A percentile compares a stretch with the other conserved stretches of the same genome.
phyloP scores from a whole-genome alignment of 2,329 filamentous ascomycete species.

The Arthrobotrys pseudoclavata region DNA sequence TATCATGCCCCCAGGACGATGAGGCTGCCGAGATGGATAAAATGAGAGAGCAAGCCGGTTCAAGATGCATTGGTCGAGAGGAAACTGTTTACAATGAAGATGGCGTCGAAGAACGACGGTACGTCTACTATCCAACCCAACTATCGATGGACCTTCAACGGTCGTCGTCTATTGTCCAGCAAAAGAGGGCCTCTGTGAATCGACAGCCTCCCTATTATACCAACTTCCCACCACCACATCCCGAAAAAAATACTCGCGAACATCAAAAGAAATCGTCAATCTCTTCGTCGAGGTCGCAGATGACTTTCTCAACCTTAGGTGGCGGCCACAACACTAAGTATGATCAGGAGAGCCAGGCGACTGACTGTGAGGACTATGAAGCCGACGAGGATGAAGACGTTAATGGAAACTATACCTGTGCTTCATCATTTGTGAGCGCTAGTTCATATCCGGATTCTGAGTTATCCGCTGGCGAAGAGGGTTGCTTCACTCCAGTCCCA shows the following conservation, averaged over 20 bases:
- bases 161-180: slow-evolving; percentile 1
- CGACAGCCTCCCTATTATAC: slow-evolving; percentile 22
- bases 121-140: slow-evolving; percentile 23
- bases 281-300: slow-evolving; percentile 42
- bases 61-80: slow-evolving; percentile 32
- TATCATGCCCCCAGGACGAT: not conserved
- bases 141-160: slow-evolving; percentile 21
- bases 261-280: slow-evolving; percentile 53
- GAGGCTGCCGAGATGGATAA: not conserved
- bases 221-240: slow-evolving; percentile 32
- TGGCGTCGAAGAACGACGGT: slow-evolving; percentile 46
- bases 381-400: slow-evolving; percentile 29
- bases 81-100: slow-evolving; percentile 36
- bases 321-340: not conserved
- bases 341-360: slow-evolving; percentile 35
- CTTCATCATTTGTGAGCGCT: slow-evolving; percentile 40
- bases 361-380: slow-evolving; percentile 51
- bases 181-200: not conserved
- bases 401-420: slow-evolving; percentile 30
- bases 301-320: slow-evolving; percentile 44
- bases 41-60: slow-evolving; percentile 4
- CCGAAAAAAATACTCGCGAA: not conserved
- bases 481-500: slow-evolving; percentile 23
- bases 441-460: slow-evolving; percentile 34
- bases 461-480: not conserved